Conservation (phyloP, 148 eudicot genomes). For the Nepenthes mirabilis region DNA sequence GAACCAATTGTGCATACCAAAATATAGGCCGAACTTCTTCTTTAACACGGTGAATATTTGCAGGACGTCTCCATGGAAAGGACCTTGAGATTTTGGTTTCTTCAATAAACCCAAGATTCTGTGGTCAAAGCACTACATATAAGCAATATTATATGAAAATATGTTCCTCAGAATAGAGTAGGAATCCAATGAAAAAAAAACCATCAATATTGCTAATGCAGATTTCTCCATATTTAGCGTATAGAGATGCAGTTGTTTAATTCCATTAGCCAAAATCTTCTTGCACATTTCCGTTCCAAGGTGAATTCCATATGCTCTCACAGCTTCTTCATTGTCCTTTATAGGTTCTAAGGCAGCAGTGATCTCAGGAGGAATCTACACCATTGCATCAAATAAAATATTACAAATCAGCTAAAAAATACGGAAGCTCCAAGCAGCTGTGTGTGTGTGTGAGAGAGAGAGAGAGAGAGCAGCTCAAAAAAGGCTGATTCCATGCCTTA, state of each 20-base stretch:
- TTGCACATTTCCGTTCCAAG: slow-evolving; percentile 99
- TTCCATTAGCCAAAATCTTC: slow-evolving; percentile 86
- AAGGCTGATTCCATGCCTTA: neutral
- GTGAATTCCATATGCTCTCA: slow-evolving; percentile 89
- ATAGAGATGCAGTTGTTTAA: slow-evolving; percentile 73
- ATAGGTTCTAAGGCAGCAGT: slow-evolving; percentile 88
- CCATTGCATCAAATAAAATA: slow-evolving; percentile 1
- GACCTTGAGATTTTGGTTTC: slow-evolving; percentile 76
- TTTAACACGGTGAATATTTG: slow-evolving; percentile 68
- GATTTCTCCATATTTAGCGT: slow-evolving; percentile 97
- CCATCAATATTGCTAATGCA: slow-evolving; percentile 82
- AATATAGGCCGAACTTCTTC: slow-evolving; percentile 94
- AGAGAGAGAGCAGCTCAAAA: neutral
- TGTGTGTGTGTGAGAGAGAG: neutral
- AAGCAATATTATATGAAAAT: neutral
- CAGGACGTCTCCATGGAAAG: slow-evolving; percentile 83
- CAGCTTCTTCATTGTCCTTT: slow-evolving; percentile 97
- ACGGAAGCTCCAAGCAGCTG: no score
- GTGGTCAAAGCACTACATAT: slow-evolving; percentile 7
- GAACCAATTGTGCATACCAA: slow-evolving; percentile 37
- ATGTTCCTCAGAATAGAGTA: neutral
- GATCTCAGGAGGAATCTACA: slow-evolving; percentile 73
- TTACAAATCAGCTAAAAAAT: neutral
- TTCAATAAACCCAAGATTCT: slow-evolving; percentile 97
- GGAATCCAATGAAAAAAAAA: slow-evolving; percentile 14